Evolutionary conservation across 805 yeast genomes (phyloP).

Genomic region (Pichia eremophila): DNA sequence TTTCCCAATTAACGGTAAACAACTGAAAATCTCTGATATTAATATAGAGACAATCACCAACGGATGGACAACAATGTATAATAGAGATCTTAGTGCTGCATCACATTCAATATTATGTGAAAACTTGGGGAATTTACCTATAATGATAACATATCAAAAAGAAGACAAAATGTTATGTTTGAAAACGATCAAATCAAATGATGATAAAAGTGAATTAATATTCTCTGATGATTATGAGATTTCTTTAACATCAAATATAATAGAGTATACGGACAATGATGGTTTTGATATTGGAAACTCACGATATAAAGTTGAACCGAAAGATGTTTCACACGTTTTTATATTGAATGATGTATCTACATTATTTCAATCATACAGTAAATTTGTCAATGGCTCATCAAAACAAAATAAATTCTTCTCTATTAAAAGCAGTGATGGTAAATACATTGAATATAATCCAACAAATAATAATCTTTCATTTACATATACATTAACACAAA

Average conservation of each 20-base stretch:
- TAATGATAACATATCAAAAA: background rate
- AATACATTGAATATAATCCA: conserved; percentile 17
- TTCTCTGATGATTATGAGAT: conserved; percentile 1
- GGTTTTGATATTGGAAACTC: background rate
- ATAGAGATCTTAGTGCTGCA: conserved; percentile 3
- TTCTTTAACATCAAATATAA: background rate
- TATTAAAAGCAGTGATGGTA: conserved; percentile 17
- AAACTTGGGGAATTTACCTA: conserved; percentile 1
- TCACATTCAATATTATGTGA: background rate
- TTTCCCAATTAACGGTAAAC: conserved; percentile 19
- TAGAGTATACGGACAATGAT: background rate
- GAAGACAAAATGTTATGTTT: background rate
- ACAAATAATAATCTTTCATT: conserved; percentile 11
- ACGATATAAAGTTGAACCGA: conserved; percentile 19
- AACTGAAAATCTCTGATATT: conserved; percentile 12
- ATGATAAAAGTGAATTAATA: background rate
- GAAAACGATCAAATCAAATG: background rate
- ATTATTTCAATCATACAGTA: conserved; percentile 1
- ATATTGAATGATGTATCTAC: conserved; percentile 14
- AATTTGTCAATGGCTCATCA: conserved; percentile 3
- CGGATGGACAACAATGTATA: conserved; percentile 25
- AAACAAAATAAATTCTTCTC: conserved; percentile 7
- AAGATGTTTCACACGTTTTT: conserved; percentile 19
- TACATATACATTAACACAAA: conserved; percentile 21
- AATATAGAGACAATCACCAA: conserved; percentile 9